Conservation (phyloP, 371 early-diverging fungal species). For the Synchytrium microbalum region DNA sequence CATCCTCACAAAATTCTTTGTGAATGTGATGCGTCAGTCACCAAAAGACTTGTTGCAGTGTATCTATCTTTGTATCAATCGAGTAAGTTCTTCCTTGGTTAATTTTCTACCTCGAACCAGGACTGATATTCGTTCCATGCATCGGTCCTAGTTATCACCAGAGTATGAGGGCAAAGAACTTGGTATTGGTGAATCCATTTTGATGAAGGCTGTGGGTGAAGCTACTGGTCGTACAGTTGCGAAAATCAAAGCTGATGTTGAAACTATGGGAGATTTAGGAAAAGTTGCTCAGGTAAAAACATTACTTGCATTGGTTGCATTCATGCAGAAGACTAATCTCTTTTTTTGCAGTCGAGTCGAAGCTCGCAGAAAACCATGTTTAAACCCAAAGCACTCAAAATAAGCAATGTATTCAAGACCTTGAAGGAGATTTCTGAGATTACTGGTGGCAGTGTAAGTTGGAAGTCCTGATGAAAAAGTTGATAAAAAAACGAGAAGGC, state of each 20-base stretch:
- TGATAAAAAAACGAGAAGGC: no score
- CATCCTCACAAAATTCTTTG: slow-evolving; percentile 67
- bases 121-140: background rate
- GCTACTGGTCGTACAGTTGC: slow-evolving; percentile 72
- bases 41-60: slow-evolving; percentile 55
- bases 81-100: slow-evolving; percentile 40
- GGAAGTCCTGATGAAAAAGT: no score
- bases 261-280: slow-evolving; percentile 85
- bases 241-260: slow-evolving; percentile 72
- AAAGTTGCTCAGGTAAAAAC: slow-evolving; percentile 67
- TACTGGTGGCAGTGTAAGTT: slow-evolving; percentile 59
- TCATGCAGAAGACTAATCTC: background rate
- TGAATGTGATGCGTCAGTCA: slow-evolving; percentile 57
- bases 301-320: background rate
- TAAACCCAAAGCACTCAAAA: slow-evolving; percentile 71
- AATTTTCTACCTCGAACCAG: background rate
- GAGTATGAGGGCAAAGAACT: slow-evolving; percentile 95
- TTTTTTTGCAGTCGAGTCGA: slow-evolving; percentile 38
- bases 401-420: slow-evolving; percentile 74
- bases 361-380: slow-evolving; percentile 71
- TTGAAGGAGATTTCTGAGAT: slow-evolving; percentile 81
- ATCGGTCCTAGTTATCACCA: slow-evolving; percentile 63
- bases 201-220: slow-evolving; percentile 90
- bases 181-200: slow-evolving; percentile 89
- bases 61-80: slow-evolving; percentile 89